Evolutionary conservation across 495 filamentous ascomycete species (phyloP).

Genomic region (Aspergillus bridgeri): DNA sequence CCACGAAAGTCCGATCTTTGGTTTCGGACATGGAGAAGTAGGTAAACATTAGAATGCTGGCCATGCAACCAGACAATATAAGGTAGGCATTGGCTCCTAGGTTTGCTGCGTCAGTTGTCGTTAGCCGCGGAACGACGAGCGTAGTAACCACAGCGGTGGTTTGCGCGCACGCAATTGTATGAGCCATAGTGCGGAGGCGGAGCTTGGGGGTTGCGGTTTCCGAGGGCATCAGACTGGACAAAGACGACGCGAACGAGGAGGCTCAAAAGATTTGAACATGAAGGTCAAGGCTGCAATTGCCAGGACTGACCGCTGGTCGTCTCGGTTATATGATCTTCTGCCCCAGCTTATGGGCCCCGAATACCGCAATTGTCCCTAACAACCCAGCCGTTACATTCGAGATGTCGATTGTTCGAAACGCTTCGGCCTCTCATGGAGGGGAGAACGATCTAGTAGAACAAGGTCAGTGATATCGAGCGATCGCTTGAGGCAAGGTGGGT

Average conservation of each 20-base stretch:
- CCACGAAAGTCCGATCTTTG: constrained; percentile 46
- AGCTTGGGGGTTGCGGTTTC: constrained; percentile 42
- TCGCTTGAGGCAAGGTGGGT: not conserved
- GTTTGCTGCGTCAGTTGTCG: constrained; percentile 35
- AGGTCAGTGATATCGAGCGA: not conserved
- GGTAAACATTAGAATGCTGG: constrained; percentile 42
- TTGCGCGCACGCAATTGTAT: constrained; percentile 37
- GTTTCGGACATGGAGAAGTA: constrained; percentile 54
- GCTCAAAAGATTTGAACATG: constrained; percentile 41
- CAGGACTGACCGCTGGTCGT: constrained; percentile 16
- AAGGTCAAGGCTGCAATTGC: constrained; percentile 29
- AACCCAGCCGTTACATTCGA: constrained; percentile 34
- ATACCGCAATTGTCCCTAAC: constrained; percentile 33
- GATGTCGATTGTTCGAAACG: constrained; percentile 37
- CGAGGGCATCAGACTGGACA: constrained; percentile 35
- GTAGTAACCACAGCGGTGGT: constrained; percentile 38
- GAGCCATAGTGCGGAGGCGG: constrained; percentile 39
- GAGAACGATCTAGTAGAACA: constrained; percentile 25
- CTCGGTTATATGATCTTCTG: constrained; percentile 20
- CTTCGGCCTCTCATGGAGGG: constrained; percentile 35
- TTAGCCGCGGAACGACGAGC: constrained; percentile 33
- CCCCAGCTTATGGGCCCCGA: constrained; percentile 26
- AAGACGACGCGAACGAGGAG: constrained; percentile 33
- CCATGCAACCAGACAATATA: constrained; percentile 38
- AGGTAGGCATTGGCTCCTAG: constrained; percentile 39